Conservation (phyloP, 164 flowering plant genomes). For the Dillenia turbinata region DNA sequence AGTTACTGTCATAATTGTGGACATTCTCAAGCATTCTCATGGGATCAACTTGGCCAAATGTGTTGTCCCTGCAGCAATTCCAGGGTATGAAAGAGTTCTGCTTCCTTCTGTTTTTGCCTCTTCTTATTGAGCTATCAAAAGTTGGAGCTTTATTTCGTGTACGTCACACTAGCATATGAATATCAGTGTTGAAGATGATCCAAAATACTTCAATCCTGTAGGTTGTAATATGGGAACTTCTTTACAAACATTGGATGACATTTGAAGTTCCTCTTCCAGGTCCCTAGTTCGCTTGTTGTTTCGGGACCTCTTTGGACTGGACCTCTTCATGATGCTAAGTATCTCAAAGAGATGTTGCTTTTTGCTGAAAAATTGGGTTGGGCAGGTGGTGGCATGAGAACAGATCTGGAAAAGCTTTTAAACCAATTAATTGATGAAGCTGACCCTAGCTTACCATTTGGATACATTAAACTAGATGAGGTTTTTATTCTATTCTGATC, state of each 20-base stretch:
- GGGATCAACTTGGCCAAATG: slow-evolving; percentile 69
- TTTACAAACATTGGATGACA: neutral
- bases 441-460: slow-evolving; percentile 70
- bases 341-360: slow-evolving; percentile 53
- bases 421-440: slow-evolving; percentile 70
- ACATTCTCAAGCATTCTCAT: slow-evolving; percentile 53
- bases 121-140: too few relatives aligned
- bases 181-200: too few relatives aligned
- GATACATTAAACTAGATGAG: slow-evolving; percentile 85
- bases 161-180: too few relatives aligned
- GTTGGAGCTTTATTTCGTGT: too few relatives aligned
- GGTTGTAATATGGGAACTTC: too few relatives aligned
- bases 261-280: slow-evolving; percentile 29
- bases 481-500: slow-evolving; percentile 22
- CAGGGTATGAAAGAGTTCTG: slow-evolving; percentile 29
- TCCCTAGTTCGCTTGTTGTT: slow-evolving; percentile 49
- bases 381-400: slow-evolving; percentile 34
- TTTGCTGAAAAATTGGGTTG: slow-evolving; percentile 72
- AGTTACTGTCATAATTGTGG: slow-evolving; percentile 80
- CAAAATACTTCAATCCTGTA: too few relatives aligned
- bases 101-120: neutral
- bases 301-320: slow-evolving; percentile 99
- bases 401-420: slow-evolving; percentile 59
- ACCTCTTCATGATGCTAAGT: slow-evolving; percentile 60
- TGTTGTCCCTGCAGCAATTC: slow-evolving; percentile 54